Conservation (phyloP, 31 red algal species). For the Odonthalia washingtoniensis region DNA sequence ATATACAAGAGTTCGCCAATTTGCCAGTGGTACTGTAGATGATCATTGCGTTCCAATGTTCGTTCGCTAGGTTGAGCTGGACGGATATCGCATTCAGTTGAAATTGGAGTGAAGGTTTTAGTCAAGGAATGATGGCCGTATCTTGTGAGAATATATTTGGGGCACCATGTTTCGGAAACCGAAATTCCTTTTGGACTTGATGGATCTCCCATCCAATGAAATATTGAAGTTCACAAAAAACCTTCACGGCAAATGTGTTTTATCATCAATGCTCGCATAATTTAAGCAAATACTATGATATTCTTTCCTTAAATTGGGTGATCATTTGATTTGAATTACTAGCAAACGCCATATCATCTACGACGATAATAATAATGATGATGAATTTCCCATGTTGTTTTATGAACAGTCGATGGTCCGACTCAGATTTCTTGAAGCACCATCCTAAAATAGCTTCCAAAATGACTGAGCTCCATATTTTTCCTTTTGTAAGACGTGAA, state of each 20-base stretch:
- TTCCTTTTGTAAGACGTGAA: background rate
- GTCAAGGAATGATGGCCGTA: background rate
- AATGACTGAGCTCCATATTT: slow-evolving; percentile 29
- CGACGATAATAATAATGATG: slow-evolving; percentile 11
- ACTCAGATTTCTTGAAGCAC: slow-evolving; percentile 12
- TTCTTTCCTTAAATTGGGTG: background rate
- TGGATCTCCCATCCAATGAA: slow-evolving; percentile 40
- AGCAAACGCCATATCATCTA: slow-evolving; percentile 17
- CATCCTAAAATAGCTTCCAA: background rate
- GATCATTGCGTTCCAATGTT: background rate
- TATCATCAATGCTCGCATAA: too few relatives aligned
- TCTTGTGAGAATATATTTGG: background rate
- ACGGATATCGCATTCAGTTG: background rate
- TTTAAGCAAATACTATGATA: too few relatives aligned
- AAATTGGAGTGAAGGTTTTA: background rate
- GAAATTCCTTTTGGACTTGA: background rate
- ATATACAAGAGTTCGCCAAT: slow-evolving; percentile 36
- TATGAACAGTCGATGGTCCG: background rate
- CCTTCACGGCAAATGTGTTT: slow-evolving; percentile 34
- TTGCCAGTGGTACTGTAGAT: background rate
- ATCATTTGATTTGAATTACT: background rate
- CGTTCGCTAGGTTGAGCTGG: background rate
- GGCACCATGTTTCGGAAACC: background rate
- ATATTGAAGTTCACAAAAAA: background rate
- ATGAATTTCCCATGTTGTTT: background rate